Evolutionary conservation across 139 green algal species (phyloP).

Genomic region (Picochlorum sp.): DNA sequence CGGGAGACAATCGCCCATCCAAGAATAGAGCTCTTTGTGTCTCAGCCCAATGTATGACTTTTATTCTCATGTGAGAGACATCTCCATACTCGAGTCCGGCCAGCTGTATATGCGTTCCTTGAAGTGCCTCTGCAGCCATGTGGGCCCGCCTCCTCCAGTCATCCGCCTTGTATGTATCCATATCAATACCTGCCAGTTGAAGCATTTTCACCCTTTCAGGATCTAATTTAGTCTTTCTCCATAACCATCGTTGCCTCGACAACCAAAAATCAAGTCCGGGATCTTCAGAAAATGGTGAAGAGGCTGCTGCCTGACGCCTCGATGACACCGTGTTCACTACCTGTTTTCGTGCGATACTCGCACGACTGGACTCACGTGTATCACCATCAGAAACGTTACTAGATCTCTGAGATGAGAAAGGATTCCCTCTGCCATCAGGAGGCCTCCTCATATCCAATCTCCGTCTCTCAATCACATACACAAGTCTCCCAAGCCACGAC

Average conservation of each 20-base stretch:
- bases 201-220: conserved; percentile 35
- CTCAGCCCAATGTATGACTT: conserved; percentile 37
- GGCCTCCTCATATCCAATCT: conserved; percentile 1
- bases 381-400: background rate
- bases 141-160: conserved; percentile 35
- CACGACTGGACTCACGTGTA: background rate
- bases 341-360: background rate
- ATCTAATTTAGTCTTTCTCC: conserved; percentile 23
- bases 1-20: conserved; percentile 23
- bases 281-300: conserved; percentile 10
- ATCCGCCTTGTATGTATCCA: conserved; percentile 25
- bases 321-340: conserved; percentile 20
- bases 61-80: conserved; percentile 4
- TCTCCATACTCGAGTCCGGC: background rate
- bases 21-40: conserved; percentile 35
- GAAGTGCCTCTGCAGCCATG: conserved; percentile 21
- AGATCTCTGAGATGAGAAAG: background rate
- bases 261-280: conserved; percentile 38
- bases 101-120: conserved; percentile 12
- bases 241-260: conserved; percentile 38
- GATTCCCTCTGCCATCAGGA: background rate
- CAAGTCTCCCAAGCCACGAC: conserved; percentile 30
- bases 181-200: conserved; percentile 35
- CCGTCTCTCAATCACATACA: conserved; percentile 37
- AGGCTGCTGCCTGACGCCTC: conserved; percentile 14